phyloP scores from a whole-genome alignment of 129 eudicot species.

The Rutidosis leptorrhynchoides region DNA sequence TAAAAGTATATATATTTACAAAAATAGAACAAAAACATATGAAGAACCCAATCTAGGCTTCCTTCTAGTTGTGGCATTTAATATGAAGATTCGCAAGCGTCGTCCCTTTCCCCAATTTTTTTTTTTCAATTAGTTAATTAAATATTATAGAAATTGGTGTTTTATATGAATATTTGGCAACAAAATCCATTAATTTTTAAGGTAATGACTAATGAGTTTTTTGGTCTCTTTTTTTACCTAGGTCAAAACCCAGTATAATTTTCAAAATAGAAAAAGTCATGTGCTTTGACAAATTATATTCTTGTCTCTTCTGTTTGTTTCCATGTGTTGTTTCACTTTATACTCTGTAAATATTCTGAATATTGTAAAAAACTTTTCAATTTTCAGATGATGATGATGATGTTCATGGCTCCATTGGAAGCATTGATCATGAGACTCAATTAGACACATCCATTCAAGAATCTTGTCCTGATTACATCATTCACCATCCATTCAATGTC shows the following conservation, averaged over 20 bases:
- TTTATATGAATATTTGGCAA: too few species aligned
- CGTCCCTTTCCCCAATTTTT: too few species aligned
- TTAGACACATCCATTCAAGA: constrained; percentile 29
- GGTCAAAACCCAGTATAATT: constrained; percentile 25
- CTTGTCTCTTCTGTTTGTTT: constrained; percentile 33
- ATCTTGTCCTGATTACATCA: constrained; percentile 35
- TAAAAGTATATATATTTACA: constrained; percentile 14
- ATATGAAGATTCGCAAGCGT: constrained; percentile 16
- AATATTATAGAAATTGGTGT: constrained; percentile 12
- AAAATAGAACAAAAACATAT: constrained; percentile 20
- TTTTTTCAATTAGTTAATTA: too few species aligned
- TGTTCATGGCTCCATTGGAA: constrained; percentile 28
- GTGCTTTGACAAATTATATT: constrained; percentile 21
- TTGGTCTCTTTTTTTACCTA: constrained; percentile 2
- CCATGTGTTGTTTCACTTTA: constrained; percentile 23
- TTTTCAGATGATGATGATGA: constrained; percentile 43
- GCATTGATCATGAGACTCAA: constrained; percentile 40
- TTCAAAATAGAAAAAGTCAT: constrained; percentile 22
- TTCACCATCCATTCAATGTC: constrained; percentile 29
- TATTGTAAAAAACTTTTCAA: constrained; percentile 22
- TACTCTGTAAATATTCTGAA: constrained; percentile 14
- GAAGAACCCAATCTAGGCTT: constrained; percentile 15
- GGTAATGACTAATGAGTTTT: constrained; percentile 18
- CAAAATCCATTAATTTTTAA: too few species aligned
- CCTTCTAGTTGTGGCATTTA: constrained; percentile 25